phyloP scores from a whole-genome alignment of 2,329 filamentous ascomycete species.

The Penicillium sp. region DNA sequence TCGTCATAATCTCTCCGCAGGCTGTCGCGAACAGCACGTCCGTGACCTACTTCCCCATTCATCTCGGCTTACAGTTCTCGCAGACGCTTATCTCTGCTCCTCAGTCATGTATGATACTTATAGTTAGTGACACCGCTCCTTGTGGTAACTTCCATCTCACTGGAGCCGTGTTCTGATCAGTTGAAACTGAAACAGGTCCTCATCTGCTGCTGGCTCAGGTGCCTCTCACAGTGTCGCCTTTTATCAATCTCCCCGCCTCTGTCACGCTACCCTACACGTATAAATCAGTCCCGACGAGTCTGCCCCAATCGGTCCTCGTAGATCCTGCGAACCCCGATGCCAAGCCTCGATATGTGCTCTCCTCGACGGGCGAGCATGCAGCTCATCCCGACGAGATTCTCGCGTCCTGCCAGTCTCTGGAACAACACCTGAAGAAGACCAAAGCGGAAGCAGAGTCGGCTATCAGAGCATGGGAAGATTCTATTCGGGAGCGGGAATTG shows the following conservation, averaged over 20 bases:
- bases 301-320: conserved; percentile 65
- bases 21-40: no score
- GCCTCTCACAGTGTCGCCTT: conserved; percentile 87
- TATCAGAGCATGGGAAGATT: conserved; percentile 64
- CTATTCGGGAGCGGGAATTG: conserved; percentile 52
- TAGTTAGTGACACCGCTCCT: conserved; percentile 28
- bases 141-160: neutral
- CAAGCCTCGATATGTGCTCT: conserved; percentile 67
- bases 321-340: conserved; percentile 40
- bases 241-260: conserved; percentile 81
- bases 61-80: neutral
- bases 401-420: conserved; percentile 70
- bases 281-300: conserved; percentile 77
- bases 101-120: conserved; percentile 41
- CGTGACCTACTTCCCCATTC: neutral
- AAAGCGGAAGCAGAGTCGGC: conserved; percentile 60
- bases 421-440: conserved; percentile 65
- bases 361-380: conserved; percentile 69
- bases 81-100: no score
- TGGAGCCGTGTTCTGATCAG: neutral
- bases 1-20: conserved; percentile 1
- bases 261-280: conserved; percentile 94
- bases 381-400: conserved; percentile 84
- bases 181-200: conserved; percentile 49
- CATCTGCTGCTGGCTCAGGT: conserved; percentile 89